Evolutionary conservation across 2,329 filamentous ascomycete species (phyloP).

Genomic region (Fusarium hainanense): DNA sequence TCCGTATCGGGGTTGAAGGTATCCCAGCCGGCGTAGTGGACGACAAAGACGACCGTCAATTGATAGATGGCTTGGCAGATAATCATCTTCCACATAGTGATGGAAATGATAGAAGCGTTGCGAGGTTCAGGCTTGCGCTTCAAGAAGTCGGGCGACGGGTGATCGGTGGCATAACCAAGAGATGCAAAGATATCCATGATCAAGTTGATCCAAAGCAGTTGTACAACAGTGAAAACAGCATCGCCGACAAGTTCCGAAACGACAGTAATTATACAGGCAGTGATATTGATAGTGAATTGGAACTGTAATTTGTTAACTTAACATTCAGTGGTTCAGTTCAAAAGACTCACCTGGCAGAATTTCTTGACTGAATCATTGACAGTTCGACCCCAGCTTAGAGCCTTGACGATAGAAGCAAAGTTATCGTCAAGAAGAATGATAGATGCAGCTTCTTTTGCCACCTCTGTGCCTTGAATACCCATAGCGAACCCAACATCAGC

Average conservation of each 20-base stretch:
- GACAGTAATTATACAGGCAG: constrained; percentile 73
- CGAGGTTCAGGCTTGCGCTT: constrained; percentile 67
- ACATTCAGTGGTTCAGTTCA: accelerated
- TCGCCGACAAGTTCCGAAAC: constrained; percentile 69
- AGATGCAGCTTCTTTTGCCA: constrained; percentile 75
- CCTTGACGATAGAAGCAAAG: constrained; percentile 73
- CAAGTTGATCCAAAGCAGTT: constrained; percentile 75
- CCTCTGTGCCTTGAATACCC: constrained; percentile 74
- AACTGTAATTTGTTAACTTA: constrained; percentile 54
- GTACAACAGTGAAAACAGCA: constrained; percentile 73
- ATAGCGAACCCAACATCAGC: constrained; percentile 76
- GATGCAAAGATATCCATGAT: constrained; percentile 78
- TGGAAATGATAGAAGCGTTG: constrained; percentile 77
- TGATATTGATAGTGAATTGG: constrained; percentile 77
- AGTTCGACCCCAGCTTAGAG: constrained; percentile 74
- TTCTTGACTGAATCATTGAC: constrained; percentile 76
- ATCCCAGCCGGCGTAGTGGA: constrained; percentile 69
- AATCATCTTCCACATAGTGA: constrained; percentile 73
- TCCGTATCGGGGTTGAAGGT: constrained; percentile 65
- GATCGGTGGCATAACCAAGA: constrained; percentile 72
- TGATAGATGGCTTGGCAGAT: constrained; percentile 71
- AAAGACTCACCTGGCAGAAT: constrained; percentile 66
- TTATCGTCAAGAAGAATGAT: constrained; percentile 76
- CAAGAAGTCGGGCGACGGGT: constrained; percentile 67
- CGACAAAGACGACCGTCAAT: constrained; percentile 66